These are phyloP conservation scores for Bipolaris gigantea DNA, from an alignment of 2,329 filamentous ascomycete species.

Conservation along the genomic window DNA sequence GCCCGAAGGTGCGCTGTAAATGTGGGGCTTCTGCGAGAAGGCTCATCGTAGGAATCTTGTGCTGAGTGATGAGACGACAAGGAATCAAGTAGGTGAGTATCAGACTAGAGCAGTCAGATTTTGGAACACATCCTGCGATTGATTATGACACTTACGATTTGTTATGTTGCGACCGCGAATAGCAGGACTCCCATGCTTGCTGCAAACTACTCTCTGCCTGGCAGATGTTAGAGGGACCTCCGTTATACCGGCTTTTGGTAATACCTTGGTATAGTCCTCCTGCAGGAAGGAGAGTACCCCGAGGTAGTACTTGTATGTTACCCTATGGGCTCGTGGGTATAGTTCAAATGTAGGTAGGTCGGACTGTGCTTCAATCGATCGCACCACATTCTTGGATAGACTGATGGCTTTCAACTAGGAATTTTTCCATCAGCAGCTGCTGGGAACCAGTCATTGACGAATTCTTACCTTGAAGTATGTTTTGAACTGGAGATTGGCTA, in stretches of 20 bases:
- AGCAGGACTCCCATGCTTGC: conserved; percentile 80
- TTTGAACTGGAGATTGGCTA: conserved; percentile 94
- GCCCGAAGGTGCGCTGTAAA: conserved; percentile 76
- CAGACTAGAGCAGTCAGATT: conserved; percentile 57
- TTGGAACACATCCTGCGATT: conserved; percentile 35
- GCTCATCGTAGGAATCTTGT: conserved; percentile 73
- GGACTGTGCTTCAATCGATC: conserved; percentile 72
- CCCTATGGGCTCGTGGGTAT: conserved; percentile 87
- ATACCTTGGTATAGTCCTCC: conserved; percentile 82
- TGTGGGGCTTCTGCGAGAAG: conserved; percentile 76
- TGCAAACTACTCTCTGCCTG: conserved; percentile 60
- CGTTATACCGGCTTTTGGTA: conserved; percentile 10
- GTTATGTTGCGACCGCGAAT: conserved; percentile 71
- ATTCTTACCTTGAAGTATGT: conserved; percentile 80
- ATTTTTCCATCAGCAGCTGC: conserved; percentile 4
- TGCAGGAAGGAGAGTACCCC: conserved; percentile 93
- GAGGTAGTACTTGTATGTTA: conserved; percentile 95
- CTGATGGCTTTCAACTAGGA: conserved; percentile 75
- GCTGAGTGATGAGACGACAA: conserved; percentile 83
- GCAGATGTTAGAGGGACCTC: conserved; percentile 16
- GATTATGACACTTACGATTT: conserved; percentile 62
- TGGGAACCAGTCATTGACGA: neutral
- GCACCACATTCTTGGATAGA: conserved; percentile 87
- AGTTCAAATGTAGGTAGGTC: conserved; percentile 79
- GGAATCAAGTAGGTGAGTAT: conserved; percentile 96